Percentiles rank a stretch among this genome's conserved stretches.
phyloP scores from a whole-genome alignment of 306 rosid genomes.

The Vigna nakashimae region DNA sequence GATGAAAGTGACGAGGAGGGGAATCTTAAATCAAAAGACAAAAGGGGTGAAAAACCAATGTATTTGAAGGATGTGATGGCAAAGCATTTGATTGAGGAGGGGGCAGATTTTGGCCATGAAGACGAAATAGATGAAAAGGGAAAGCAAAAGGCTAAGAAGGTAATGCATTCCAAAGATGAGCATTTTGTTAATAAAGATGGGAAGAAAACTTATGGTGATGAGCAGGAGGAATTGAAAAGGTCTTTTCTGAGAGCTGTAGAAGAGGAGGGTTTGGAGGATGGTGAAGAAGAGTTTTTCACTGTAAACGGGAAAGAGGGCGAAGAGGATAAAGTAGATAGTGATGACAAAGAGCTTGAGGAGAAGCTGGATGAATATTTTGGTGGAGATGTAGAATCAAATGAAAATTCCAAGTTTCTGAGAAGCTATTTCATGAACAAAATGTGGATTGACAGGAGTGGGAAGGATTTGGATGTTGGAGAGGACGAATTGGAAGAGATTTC shows the following conservation, averaged over 20 bases:
- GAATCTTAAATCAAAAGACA: slow-evolving; percentile 25
- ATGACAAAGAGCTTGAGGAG: slow-evolving; percentile 53
- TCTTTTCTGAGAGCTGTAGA: slow-evolving; percentile 67
- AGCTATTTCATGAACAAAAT: slow-evolving; percentile 64
- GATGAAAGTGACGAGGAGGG: slow-evolving; percentile 37
- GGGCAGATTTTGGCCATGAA: slow-evolving; percentile 59
- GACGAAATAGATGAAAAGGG: slow-evolving; percentile 41
- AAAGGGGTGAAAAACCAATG: slow-evolving; percentile 49
- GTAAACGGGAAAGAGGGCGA: slow-evolving; percentile 51
- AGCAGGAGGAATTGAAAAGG: slow-evolving; percentile 70
- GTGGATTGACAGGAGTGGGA: slow-evolving; percentile 63
- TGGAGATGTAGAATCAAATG: slow-evolving; percentile 55
- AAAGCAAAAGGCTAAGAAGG: slow-evolving; percentile 48
- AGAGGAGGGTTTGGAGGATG: slow-evolving; percentile 54
- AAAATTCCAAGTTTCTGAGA: slow-evolving; percentile 62
- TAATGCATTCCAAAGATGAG: slow-evolving; percentile 58
- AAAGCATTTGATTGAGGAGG: slow-evolving; percentile 72
- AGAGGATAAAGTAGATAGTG: slow-evolving; percentile 45
- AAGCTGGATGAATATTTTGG: slow-evolving; percentile 77
- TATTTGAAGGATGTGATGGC: slow-evolving; percentile 83
- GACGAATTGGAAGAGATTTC: slow-evolving; percentile 70
- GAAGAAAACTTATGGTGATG: slow-evolving; percentile 59
- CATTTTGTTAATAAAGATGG: slow-evolving; percentile 48
- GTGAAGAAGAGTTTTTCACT: slow-evolving; percentile 60
- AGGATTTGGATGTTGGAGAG: slow-evolving; percentile 46